Evolutionary conservation across 768 basidiomycete genomes (phyloP), one percentile per base, ranked within the genome.

Genomic region (Lepiota subincarnata): DNA sequence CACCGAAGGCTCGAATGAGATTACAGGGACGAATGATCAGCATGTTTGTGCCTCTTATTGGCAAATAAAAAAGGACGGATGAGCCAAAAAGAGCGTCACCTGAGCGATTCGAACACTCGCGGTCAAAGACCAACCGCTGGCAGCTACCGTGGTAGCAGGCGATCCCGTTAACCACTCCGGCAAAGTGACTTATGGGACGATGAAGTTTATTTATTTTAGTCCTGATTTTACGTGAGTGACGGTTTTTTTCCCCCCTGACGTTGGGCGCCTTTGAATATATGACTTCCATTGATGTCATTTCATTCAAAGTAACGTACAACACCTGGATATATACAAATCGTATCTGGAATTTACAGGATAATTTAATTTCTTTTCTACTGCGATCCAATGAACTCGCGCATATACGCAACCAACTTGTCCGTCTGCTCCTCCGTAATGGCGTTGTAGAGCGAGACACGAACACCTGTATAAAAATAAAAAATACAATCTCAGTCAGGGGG

Each of bases 151-250:
- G 47, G 59, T 85, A 84, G 81, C 83, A 84, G 83, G 83, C 81
- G 79, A 83, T 82, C 81, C 82, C 83, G 83, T 89, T 89, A 89
- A 90, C 87, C 87, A 89, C 88, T 90, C 87, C 87, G 88, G 87
- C 87, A 90, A 89, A 88, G 88, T 87, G 85, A 87, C 86, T 53
- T 59, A 31, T 6, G 12, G n/a, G 19, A 16, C 3, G 14, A 0
- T 1, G 0, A 13, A 18, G 18, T 6, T 13, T 13, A 19, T 8
- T 5, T 1, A 2, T 26, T 44, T 13, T 22, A 44, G 14, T 12
- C 20, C 1, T 34, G 16, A n/a, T 2, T n/a, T 20, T 1, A 16
- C 20, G 14, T 20, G 20, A 7, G 31, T 2, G 24, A n/a, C n/a
- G n/a, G n/a, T n/a, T n/a, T n/a, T n/a, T n/a, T n/a, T n/a, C n/a